phyloP scores from a whole-genome alignment of 176 grass and related monocot species.

The Oryza glaberrima region DNA sequence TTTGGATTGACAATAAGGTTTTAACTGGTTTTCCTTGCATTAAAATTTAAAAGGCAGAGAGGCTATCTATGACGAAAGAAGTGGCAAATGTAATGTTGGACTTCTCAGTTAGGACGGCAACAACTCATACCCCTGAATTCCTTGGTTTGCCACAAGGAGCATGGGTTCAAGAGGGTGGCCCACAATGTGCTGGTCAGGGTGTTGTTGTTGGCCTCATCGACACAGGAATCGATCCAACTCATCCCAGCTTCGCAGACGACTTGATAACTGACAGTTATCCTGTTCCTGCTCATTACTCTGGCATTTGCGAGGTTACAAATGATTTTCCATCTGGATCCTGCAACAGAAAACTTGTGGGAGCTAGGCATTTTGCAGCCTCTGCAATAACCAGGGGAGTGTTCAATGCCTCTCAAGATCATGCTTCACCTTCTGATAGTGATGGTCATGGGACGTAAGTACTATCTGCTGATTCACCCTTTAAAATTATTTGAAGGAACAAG shows the following conservation, averaged over 20 bases:
- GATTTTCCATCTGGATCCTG: slow-evolving; percentile 98
- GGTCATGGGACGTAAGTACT: slow-evolving; percentile 93
- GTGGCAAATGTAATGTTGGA: slow-evolving; percentile 84
- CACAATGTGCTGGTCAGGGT: slow-evolving; percentile 80
- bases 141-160: slow-evolving; percentile 87
- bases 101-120: slow-evolving; percentile 88
- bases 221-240: slow-evolving; percentile 92
- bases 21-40: slow-evolving; percentile 50
- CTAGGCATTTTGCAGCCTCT: slow-evolving; percentile 98
- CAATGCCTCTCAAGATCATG: slow-evolving; percentile 82
- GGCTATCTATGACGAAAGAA: slow-evolving; percentile 76
- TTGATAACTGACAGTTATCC: slow-evolving; percentile 69
- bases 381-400: slow-evolving; percentile 94
- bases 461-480: not conserved
- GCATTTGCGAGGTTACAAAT: slow-evolving; percentile 89
- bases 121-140: slow-evolving; percentile 96
- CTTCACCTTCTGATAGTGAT: slow-evolving; percentile 95
- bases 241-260: slow-evolving; percentile 84
- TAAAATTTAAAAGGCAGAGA: slow-evolving; percentile 81
- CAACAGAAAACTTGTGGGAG: slow-evolving; percentile 96
- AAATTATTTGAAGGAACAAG: not conserved
- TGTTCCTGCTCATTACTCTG: slow-evolving; percentile 80
- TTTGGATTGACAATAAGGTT: slow-evolving; percentile 50
- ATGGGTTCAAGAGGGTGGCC: slow-evolving; percentile 88
- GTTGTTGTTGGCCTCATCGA: slow-evolving; percentile 91